These are phyloP conservation scores for Aspergillus texensis DNA, from an alignment of 2,329 filamentous ascomycete genomes.

Conservation along the genomic window DNA sequence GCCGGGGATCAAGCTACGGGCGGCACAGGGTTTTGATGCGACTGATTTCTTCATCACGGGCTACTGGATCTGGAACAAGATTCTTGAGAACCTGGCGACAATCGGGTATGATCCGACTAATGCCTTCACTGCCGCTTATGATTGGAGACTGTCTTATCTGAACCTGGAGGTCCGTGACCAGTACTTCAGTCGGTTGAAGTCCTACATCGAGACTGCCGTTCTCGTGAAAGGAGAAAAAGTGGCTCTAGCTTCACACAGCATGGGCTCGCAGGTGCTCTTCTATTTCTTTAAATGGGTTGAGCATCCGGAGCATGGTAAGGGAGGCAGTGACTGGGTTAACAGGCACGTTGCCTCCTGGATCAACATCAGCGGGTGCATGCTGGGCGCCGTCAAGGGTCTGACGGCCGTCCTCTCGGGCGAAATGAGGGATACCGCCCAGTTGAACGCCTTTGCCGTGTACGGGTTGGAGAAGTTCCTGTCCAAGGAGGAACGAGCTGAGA, in stretches of 20 bases:
- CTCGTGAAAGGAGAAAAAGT: slow-evolving; percentile 76
- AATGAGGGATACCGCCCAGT: slow-evolving; percentile 96
- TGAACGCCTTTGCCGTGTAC: slow-evolving; percentile 95
- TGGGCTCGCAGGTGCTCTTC: slow-evolving; percentile 94
- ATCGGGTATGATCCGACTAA: slow-evolving; percentile 90
- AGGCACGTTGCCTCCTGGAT: slow-evolving; percentile 91
- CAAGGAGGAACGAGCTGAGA: slow-evolving; percentile 84
- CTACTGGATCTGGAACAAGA: slow-evolving; percentile 99
- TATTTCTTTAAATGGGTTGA: slow-evolving; percentile 83
- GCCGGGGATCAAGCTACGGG: slow-evolving; percentile 82
- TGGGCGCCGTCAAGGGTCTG: slow-evolving; percentile 87
- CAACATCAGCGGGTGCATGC: slow-evolving; percentile 97
- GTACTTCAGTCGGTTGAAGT: slow-evolving; percentile 90
- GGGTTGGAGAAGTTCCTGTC: slow-evolving; percentile 94
- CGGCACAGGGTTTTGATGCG: slow-evolving; percentile 95
- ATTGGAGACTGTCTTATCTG: slow-evolving; percentile 88
- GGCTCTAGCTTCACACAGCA: slow-evolving; percentile 88
- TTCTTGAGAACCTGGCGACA: slow-evolving; percentile 92
- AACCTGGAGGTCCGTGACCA: slow-evolving; percentile 90
- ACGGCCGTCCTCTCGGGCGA: slow-evolving; percentile 91
- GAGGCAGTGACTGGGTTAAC: slow-evolving; percentile 88
- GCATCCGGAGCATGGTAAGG: slow-evolving; percentile 72
- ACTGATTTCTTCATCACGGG: slow-evolving; percentile 81
- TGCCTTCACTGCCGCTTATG: slow-evolving; percentile 71
- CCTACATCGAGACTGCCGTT: slow-evolving; percentile 82